Evolutionary conservation across 306 rosid species (phyloP).

Genomic region (Trifolium fragiferum): DNA sequence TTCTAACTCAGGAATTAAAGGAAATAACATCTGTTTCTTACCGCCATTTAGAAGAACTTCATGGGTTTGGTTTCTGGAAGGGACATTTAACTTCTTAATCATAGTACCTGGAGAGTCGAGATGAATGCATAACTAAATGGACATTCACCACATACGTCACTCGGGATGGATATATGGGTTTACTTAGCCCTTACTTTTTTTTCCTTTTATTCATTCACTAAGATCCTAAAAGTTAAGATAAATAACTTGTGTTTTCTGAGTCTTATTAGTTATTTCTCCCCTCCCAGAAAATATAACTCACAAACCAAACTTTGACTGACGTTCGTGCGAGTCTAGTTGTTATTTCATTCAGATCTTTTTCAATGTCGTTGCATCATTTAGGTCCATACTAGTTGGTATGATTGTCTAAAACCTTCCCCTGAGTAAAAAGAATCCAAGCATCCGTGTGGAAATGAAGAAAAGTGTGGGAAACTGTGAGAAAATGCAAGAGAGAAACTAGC

Average conservation of each 20-base stretch:
- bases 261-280: not conserved
- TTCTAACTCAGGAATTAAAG: conserved; percentile 16
- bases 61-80: conserved; percentile 34
- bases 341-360: conserved; percentile 17
- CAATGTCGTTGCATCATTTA: conserved; percentile 2
- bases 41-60: not conserved
- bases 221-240: conserved; percentile 8
- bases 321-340: not conserved
- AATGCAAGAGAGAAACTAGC: not conserved
- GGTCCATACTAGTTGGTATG: not conserved
- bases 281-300: not conserved
- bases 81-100: conserved; percentile 20
- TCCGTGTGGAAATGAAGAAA: not conserved
- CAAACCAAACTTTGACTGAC: not conserved
- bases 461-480: conserved; percentile 4
- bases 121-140: conserved; percentile 25
- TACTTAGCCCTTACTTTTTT: not conserved
- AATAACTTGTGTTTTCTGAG: not conserved
- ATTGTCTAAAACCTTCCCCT: not conserved
- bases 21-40: conserved; percentile 13
- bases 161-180: conserved; percentile 19
- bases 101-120: conserved; percentile 26
- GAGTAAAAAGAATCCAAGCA: conserved; percentile 2
- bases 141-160: conserved; percentile 1
- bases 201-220: conserved; percentile 1